phyloP scores from a whole-genome alignment of 441 rosid genomes.

The Adansonia gregorii region DNA sequence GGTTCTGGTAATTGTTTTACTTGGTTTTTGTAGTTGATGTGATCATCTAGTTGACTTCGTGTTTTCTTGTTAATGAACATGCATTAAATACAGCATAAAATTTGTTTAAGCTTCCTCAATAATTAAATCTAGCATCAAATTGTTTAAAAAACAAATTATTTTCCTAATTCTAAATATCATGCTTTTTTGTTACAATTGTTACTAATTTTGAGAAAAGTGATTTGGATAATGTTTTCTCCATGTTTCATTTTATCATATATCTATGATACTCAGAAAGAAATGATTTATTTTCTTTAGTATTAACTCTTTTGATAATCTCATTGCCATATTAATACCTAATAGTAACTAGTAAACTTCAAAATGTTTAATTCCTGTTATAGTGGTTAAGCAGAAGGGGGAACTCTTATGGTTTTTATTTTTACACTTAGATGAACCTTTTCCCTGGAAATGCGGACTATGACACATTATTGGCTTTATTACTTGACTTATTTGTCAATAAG shows the following conservation, averaged over 20 bases:
- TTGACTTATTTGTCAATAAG: not conserved
- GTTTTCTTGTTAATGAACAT: not conserved
- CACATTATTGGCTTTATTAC: not conserved
- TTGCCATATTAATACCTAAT: not conserved
- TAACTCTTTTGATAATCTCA: not conserved
- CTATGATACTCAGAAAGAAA: not conserved
- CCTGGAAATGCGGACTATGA: not conserved
- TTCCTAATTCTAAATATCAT: not conserved
- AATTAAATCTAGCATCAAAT: not conserved
- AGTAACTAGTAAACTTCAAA: not conserved
- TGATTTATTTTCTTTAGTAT: not conserved
- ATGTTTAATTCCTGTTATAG: not conserved
- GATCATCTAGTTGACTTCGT: not conserved
- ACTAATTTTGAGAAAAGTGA: not conserved
- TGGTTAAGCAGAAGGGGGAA: not conserved
- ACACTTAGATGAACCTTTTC: not conserved
- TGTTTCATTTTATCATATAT: not conserved
- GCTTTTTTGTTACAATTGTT: not conserved
- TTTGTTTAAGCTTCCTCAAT: not conserved
- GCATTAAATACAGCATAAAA: not conserved
- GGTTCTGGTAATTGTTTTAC: not conserved
- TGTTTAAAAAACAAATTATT: not conserved
- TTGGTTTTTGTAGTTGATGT: constrained; percentile 6
- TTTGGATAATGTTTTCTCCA: not conserved
- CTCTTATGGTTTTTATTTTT: not conserved